Percentiles rank a stretch among this genome's conserved stretches.
These are phyloP conservation scores for Trametes hirsuta DNA, from an alignment of 1,284 basidiomycete species.

Conservation along the genomic window DNA sequence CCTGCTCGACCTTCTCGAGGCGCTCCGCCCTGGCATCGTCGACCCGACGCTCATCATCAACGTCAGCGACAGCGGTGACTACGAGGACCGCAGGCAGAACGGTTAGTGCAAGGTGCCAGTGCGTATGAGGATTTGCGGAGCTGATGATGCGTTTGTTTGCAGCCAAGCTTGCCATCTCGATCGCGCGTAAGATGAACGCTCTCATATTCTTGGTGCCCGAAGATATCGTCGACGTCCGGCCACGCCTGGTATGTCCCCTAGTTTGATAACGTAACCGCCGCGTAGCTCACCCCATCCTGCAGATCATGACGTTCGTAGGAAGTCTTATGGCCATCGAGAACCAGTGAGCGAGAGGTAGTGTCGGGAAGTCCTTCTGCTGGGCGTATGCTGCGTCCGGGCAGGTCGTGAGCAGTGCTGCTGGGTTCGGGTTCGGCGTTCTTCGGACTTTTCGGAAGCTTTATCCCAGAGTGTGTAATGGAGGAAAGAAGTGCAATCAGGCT, in stretches of 20 bases:
- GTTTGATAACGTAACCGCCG: background rate
- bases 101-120: slow-evolving; percentile 51
- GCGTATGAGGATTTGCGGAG: background rate
- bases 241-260: slow-evolving; percentile 63
- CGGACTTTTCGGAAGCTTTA: slow-evolving; percentile 12
- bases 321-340: slow-evolving; percentile 42
- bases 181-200: slow-evolving; percentile 96
- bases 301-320: slow-evolving; percentile 59
- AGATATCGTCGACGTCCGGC: slow-evolving; percentile 89
- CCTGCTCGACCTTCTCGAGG: slow-evolving; percentile 93
- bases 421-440: background rate
- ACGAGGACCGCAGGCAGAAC: slow-evolving; percentile 92
- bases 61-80: slow-evolving; percentile 68
- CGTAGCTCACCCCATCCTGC: background rate
- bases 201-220: slow-evolving; percentile 98
- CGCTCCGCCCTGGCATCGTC: slow-evolving; percentile 92
- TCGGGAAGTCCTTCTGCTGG: too few relatives aligned
- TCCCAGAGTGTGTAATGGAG: slow-evolving; percentile 10
- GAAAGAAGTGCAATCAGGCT: slow-evolving; percentile 12
- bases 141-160: slow-evolving; percentile 4
- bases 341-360: slow-evolving; percentile 5
- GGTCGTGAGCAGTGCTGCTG: background rate
- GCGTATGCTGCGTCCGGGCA: background rate
- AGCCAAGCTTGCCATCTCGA: slow-evolving; percentile 97
- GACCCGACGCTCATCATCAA: slow-evolving; percentile 83